Evolutionary conservation across 805 yeast genomes (phyloP).

Genomic region (Starmerella asiatica): DNA sequence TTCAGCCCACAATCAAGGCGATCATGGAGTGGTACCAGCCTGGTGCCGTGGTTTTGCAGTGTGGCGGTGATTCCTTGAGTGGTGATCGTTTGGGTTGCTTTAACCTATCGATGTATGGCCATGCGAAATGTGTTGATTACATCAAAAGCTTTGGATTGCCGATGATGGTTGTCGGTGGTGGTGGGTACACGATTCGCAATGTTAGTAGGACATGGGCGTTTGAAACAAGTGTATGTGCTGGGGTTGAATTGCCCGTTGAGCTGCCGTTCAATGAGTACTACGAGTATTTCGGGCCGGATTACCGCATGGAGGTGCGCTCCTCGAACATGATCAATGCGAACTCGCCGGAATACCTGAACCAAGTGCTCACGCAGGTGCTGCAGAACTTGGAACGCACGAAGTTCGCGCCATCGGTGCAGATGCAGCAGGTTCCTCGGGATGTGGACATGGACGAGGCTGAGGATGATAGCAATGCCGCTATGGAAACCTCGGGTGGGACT

Average conservation of each 20-base stretch:
- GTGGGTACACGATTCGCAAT: constrained; percentile 94
- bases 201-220: constrained; percentile 92
- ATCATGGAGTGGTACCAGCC: constrained; percentile 85
- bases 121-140: constrained; percentile 87
- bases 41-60: constrained; percentile 84
- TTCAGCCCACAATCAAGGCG: constrained; percentile 55
- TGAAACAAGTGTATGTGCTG: constrained; percentile 72
- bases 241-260: constrained; percentile 39
- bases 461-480: constrained; percentile 66
- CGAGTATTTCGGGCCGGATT: constrained; percentile 96
- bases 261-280: constrained; percentile 90
- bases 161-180: constrained; percentile 87
- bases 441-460: constrained; percentile 76
- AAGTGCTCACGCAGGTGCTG: constrained; percentile 63
- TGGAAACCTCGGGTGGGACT: constrained; percentile 85
- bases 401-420: constrained; percentile 94
- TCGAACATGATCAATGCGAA: constrained; percentile 95
- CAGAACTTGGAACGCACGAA: constrained; percentile 76
- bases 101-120: constrained; percentile 81
- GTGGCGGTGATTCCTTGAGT: constrained; percentile 94
- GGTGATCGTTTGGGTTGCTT: constrained; percentile 91
- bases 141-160: constrained; percentile 84
- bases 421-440: constrained; percentile 79
- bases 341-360: constrained; percentile 79
- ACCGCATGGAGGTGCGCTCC: constrained; percentile 85